Base-by-base conservation (phyloP, 1,139 yeast species). In the Taiozyma onychis region DNA sequence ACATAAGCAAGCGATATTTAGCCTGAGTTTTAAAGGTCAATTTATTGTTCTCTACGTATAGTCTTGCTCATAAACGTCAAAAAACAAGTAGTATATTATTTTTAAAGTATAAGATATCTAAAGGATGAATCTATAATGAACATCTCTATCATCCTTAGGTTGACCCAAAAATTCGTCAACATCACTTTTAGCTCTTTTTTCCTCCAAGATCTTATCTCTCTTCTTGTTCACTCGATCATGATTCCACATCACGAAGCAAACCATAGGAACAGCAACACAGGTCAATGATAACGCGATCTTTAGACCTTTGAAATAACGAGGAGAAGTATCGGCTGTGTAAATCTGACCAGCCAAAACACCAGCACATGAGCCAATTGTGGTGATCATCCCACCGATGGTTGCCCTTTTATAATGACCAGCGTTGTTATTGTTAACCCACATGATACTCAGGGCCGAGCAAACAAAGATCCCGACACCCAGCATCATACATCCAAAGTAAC, bases 341-440 rank as follows among this genome's bases (percentile, higher is more conserved):
- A 75, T 70, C 56, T 75, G 79, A 32, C 77, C 77, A 8, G 75
- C 70, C n/a, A 75, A 66, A 22, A 71, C 70, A 54, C 80, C 81
- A 3, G 79, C 69, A 24, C 70, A 58, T 44, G 75, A 73, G 21
- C 80, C 80, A 41, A 74, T 60, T 9, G 76, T 68, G 46, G 75
- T 71, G 51, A 74, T 74, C 49, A 69, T 60, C 13, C 76, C 80
- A 44, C 75, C 63, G 10, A 76, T 70, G 0, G 77, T 68, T 7
- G 78, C 75, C 57, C 79, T 69, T 53, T 74, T 73, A 57, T 68
- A 75, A 50, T 71, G 70, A 28, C 76, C 76, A 11, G 76, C 75
- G 34, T 67, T 65, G 55, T 76, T 76, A 51, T 70, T 72, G 48
- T 74, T 68, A 39, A 72, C 61, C 80, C 80, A 76, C 49, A 74